Base-by-base conservation (phyloP, 169 alveolate genomes). In the Plasmodium cynomolgi region DNA sequence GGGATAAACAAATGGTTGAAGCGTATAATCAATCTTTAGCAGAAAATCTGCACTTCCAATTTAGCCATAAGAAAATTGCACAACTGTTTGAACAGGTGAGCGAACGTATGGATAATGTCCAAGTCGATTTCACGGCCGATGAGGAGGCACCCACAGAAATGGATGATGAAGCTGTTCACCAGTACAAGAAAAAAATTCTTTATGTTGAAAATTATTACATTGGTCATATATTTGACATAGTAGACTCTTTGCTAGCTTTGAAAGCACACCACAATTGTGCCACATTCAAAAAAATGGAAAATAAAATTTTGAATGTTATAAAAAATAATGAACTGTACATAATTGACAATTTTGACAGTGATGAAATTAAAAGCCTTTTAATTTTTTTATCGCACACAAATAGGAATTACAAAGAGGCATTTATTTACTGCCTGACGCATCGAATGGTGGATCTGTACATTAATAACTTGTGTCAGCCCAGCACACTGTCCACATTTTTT, bases 261-360 rank as follows among this genome's bases (percentile, higher is more conserved):
- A 90, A 90, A 68, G 84, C 82, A 71, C 94, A 90, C 50, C 74
- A 80, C 74, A 90, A 90, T 90, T 58, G 41, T 15, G 37, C 81
- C 8, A 17, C 81, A 62, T 80, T 90, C 72, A 58, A 62, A 41
- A 80, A 62, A 68, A 41, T 90, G 50, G 58, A 90, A 62, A 90
- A 80, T 79, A 79, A 80, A 80, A 72, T 90, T 90, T 34, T 90
- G 31, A 90, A 80, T 34, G 20, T 80, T 26, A 74, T 90, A 80
- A 90, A 90, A 90, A 80, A 90, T 90, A 90, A 90, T 80, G 94
- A 90, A 80, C 41, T 37, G 44, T 90, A 90, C 47, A 90, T 90
- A 80, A 80, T 90, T 23, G 58, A 80, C 26, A 90, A 90, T 74
- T 90, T 90, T 79, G 94, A 90, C 73, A 90, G 94, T 26, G 82